Evolutionary conservation across 192 early-diverging fungal genomes (phyloP), one percentile per base, ranked within the genome.

Genomic region (Pilobolus umbonatus): DNA sequence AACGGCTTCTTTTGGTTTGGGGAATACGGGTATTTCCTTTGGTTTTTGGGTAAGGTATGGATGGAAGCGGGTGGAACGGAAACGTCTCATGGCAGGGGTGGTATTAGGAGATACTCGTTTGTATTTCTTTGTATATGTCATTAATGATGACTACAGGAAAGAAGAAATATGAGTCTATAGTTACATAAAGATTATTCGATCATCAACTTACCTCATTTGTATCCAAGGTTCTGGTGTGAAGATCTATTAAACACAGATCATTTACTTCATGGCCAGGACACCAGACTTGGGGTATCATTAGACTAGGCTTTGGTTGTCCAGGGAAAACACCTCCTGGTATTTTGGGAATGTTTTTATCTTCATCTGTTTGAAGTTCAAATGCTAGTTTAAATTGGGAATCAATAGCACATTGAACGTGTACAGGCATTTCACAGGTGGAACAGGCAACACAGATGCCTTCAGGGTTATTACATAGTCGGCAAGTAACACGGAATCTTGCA

Each of bases 331-430:
- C 64, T 6, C 26, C 15, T 5, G 58, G 49, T 8, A 71, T 34
- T 3, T 48, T 52, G 5, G 57, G 55, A 4, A 60, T 52, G 32
- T 14, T 42, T 10, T 44, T 29, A 29, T 30, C 62, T 25, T 62
- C 67, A 5, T 66, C 62, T 1, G 73, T 62, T 39, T 71, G 54
- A 52, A 76, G 61, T 38, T 77, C 75, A 49, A 80, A 80, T 2
- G 64, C 78, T 22, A 80, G 52, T 17, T 65, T 34, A 21, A 67
- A 77, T 19, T 70, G 54, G 7, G 68, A 51, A 0, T 71, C 64
- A 22, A 72, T 67, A 4, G 80, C 80, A 42, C 80, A 81, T 4
- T 74, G 63, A 15, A 76, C 75, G 60, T 81, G 80, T 2, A 81
- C 62, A 1, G 54, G 61, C 9, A 64, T 74, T 19, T 67, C 57